phyloP scores from a whole-genome alignment of 176 grass and related monocot species.

The Oryza meridionalis region DNA sequence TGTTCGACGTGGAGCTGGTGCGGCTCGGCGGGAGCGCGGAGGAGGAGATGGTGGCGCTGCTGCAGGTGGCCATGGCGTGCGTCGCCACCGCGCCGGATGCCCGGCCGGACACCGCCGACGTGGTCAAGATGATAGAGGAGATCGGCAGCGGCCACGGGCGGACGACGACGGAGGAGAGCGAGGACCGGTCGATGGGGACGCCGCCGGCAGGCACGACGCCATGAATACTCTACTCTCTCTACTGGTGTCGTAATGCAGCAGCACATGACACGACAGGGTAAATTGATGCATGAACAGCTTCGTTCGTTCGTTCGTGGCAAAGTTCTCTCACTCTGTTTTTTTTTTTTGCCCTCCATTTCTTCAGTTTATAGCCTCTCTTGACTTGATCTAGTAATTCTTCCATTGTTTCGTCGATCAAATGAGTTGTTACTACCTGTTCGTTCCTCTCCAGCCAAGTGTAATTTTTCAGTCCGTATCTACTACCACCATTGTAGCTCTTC shows the following conservation, averaged over 20 bases:
- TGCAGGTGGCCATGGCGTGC: slow-evolving; percentile 92
- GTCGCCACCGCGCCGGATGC: slow-evolving; percentile 64
- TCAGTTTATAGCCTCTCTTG: neutral
- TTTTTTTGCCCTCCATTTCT: neutral
- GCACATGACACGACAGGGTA: neutral
- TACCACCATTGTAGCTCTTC: too few relatives aligned
- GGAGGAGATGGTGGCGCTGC: slow-evolving; percentile 94
- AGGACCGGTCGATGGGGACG: slow-evolving; percentile 47
- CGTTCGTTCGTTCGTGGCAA: neutral
- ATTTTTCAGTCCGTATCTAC: too few relatives aligned
- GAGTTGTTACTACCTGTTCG: neutral
- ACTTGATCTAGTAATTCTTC: neutral
- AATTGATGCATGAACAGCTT: neutral
- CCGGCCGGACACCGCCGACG: slow-evolving; percentile 53
- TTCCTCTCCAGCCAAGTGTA: too few relatives aligned
- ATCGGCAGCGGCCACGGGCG: slow-evolving; percentile 38
- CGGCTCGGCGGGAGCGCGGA: slow-evolving; percentile 48
- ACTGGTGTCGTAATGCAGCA: neutral
- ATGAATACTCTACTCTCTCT: neutral
- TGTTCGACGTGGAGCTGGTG: slow-evolving; percentile 88
- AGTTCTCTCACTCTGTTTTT: neutral
- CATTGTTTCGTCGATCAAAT: slow-evolving; percentile 1
- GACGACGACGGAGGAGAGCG: slow-evolving; percentile 45
- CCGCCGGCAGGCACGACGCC: slow-evolving; percentile 44
- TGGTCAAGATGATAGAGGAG: slow-evolving; percentile 72